Evolutionary conservation across 2,329 filamentous ascomycete genomes (phyloP).

Genomic region (Leptographium galeiforme): DNA sequence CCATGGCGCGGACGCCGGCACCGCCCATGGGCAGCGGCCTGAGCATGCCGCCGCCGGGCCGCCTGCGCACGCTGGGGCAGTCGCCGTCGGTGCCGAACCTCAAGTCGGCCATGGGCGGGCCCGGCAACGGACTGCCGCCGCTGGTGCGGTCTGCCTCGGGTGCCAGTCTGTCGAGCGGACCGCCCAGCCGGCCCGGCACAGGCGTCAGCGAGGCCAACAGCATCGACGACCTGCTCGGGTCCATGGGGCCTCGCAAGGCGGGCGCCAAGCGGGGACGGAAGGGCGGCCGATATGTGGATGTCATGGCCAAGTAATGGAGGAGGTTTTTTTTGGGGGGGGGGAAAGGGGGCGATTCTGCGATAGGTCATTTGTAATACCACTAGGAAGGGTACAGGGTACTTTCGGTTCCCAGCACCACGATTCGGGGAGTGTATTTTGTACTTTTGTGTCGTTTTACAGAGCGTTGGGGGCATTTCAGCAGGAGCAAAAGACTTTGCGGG

Average conservation of each 20-base stretch:
- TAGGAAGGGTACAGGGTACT: neutral
- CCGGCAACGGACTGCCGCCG: constrained; percentile 24
- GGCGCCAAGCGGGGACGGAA: constrained; percentile 61
- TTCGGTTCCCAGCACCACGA: too few relatives aligned
- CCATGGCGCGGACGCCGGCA: constrained; percentile 25
- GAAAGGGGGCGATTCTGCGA: neutral
- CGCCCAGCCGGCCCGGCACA: constrained; percentile 58
- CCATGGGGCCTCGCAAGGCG: constrained; percentile 54
- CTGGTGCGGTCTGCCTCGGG: constrained; percentile 31
- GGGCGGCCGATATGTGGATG: constrained; percentile 82
- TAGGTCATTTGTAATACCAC: neutral
- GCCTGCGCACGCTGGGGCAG: constrained; percentile 12
- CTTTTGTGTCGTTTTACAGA: too few relatives aligned
- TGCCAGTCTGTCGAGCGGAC: constrained; percentile 28
- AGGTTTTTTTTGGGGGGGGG: neutral
- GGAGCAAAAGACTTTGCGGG: too few relatives aligned
- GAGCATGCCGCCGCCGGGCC: constrained; percentile 15
- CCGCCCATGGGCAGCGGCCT: neutral
- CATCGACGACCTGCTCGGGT: constrained; percentile 82
- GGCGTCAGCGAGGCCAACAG: constrained; percentile 85
- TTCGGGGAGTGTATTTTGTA: too few relatives aligned
- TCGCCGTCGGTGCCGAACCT: constrained; percentile 6
- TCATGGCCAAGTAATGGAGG: constrained; percentile 59
- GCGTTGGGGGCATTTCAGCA: too few relatives aligned
- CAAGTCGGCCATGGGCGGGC: constrained; percentile 18